Conservation (phyloP, 2,329 filamentous ascomycete genomes). For the Diaporthe destruens region DNA sequence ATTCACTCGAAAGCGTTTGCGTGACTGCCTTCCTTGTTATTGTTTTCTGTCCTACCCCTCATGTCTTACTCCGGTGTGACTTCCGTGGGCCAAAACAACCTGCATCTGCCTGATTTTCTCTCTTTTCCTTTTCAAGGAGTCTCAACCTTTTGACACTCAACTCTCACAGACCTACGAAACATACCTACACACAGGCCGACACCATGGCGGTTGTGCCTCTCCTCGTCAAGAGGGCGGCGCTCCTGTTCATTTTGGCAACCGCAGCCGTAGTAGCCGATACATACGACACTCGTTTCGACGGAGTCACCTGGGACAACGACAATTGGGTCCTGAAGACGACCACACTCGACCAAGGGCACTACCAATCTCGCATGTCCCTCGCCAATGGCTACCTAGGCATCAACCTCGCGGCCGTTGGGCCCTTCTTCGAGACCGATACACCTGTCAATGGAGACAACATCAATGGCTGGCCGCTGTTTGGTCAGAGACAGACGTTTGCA, state of each 20-base stretch:
- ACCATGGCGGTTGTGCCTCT: neutral
- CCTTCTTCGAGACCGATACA: slow-evolving; percentile 47
- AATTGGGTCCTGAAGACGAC: slow-evolving; percentile 47
- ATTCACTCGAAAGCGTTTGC: neutral
- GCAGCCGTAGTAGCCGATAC: slow-evolving; percentile 6
- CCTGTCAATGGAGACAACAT: slow-evolving; percentile 52
- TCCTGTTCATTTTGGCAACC: neutral
- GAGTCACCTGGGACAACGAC: slow-evolving; percentile 48
- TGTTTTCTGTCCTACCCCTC: slow-evolving; percentile 1
- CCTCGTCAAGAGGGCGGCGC: neutral
- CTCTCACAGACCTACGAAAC: neutral
- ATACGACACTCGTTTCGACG: slow-evolving; percentile 46
- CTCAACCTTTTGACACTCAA: slow-evolving; percentile 8
- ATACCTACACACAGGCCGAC: neutral
- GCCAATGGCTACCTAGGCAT: slow-evolving; percentile 50
- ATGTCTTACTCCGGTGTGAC: slow-evolving; percentile 33
- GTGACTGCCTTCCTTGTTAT: slow-evolving; percentile 12
- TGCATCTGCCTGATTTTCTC: neutral
- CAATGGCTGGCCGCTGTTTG: slow-evolving; percentile 77
- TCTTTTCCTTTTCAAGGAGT: neutral
- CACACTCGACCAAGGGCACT: slow-evolving; percentile 46
- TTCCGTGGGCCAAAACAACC: neutral
- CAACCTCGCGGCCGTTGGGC: slow-evolving; percentile 47
- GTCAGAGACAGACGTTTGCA: slow-evolving; percentile 73
- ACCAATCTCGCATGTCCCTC: slow-evolving; percentile 48